Conservation (phyloP, 495 filamentous ascomycete genomes). For the Daldinia caldariorum region DNA sequence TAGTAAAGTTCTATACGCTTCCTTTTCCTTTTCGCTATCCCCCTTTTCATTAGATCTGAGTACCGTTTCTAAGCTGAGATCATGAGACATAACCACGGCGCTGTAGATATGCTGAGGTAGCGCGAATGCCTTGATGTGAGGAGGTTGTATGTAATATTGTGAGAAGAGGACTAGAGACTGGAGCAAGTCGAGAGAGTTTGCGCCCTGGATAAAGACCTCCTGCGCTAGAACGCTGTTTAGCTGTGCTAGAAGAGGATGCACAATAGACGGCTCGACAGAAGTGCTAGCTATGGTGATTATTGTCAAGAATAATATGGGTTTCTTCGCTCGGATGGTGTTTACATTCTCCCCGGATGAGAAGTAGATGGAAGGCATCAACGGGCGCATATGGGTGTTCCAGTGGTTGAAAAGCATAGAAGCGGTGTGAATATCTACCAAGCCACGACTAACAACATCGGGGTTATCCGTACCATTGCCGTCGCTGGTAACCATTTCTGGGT, state of each 20-base stretch:
- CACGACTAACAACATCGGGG: conserved; percentile 22
- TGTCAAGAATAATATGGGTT: conserved; percentile 33
- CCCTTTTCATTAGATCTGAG: conserved; percentile 1
- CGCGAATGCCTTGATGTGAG: conserved; percentile 28
- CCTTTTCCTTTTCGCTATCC: not conserved
- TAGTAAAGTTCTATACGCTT: conserved; percentile 28
- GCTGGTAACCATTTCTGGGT: not conserved
- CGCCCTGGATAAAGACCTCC: conserved; percentile 38
- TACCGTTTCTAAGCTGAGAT: conserved; percentile 20
- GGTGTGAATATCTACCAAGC: conserved; percentile 28
- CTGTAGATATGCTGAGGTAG: conserved; percentile 39
- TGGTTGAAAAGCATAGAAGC: conserved; percentile 25
- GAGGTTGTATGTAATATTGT: conserved; percentile 40
- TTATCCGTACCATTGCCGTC: not conserved
- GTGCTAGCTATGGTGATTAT: conserved; percentile 39
- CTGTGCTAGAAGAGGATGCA: conserved; percentile 22
- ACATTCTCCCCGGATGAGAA: conserved; percentile 23
- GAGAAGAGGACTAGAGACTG: conserved; percentile 37
- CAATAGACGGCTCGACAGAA: conserved; percentile 19
- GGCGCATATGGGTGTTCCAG: conserved; percentile 35
- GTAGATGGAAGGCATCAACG: conserved; percentile 33
- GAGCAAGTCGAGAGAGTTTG: conserved; percentile 33
- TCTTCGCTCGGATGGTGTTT: conserved; percentile 21
- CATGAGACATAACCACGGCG: conserved; percentile 39
- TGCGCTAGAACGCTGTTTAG: conserved; percentile 34